phyloP scores from a whole-genome alignment of 805 yeast species.

The Yamadazyma insecticola region DNA sequence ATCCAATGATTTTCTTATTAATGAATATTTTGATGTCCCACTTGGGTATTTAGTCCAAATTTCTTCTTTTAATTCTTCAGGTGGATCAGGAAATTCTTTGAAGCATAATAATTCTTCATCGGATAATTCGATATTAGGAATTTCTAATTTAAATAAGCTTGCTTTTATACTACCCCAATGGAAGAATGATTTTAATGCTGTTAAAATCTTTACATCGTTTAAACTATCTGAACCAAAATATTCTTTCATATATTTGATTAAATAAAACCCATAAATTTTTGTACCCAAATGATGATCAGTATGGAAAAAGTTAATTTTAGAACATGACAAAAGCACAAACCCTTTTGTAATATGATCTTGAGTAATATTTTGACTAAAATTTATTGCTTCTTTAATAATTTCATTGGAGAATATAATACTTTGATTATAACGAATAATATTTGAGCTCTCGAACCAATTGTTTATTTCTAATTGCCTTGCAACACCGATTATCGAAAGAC shows the following conservation, averaged over 20 bases:
- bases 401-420: slow-evolving; percentile 25
- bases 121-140: slow-evolving; percentile 32
- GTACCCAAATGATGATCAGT: slow-evolving; percentile 54
- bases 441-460: slow-evolving; percentile 44
- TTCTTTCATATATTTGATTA: slow-evolving; percentile 33
- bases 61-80: slow-evolving; percentile 32
- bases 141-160: slow-evolving; percentile 37
- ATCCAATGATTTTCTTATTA: slow-evolving; percentile 35
- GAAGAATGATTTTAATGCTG: slow-evolving; percentile 46
- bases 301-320: slow-evolving; percentile 50
- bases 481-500: slow-evolving; percentile 44
- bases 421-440: slow-evolving; percentile 32
- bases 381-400: slow-evolving; percentile 27
- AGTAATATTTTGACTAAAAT: slow-evolving; percentile 22
- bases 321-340: slow-evolving; percentile 36
- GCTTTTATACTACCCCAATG: slow-evolving; percentile 55
- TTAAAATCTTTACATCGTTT: slow-evolving; percentile 37
- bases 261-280: slow-evolving; percentile 42
- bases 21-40: slow-evolving; percentile 45
- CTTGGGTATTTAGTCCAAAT: slow-evolving; percentile 47
- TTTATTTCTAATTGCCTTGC: slow-evolving; percentile 46
- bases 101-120: slow-evolving; percentile 25
- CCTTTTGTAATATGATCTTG: slow-evolving; percentile 39
- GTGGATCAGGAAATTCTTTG: slow-evolving; percentile 38
- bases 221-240: slow-evolving; percentile 39